These are phyloP conservation scores for Vinca minor DNA, from an alignment of 257 asterid genomes.

Conservation along the genomic window DNA sequence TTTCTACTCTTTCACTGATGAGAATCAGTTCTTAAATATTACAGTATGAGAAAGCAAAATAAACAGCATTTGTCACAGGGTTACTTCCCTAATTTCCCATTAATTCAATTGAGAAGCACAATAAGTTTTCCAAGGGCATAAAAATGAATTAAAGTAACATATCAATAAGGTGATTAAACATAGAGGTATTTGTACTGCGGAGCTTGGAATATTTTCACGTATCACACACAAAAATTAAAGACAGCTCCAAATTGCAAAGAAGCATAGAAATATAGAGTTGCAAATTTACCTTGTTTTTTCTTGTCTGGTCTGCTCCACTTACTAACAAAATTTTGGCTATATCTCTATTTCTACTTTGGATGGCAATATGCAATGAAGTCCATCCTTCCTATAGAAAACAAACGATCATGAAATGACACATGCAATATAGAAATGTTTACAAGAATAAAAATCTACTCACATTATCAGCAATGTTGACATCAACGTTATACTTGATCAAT, in stretches of 20 bases:
- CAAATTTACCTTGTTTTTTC: constrained; percentile 59
- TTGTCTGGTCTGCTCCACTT: constrained; percentile 75
- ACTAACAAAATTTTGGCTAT: constrained; percentile 60
- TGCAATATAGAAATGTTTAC: background rate
- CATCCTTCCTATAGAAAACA: constrained; percentile 64
- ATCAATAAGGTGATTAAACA: background rate
- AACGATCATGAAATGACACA: background rate
- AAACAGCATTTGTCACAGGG: background rate
- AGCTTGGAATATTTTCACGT: background rate
- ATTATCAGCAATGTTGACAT: constrained; percentile 71
- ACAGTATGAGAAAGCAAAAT: background rate
- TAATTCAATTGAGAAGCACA: background rate
- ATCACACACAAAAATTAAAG: background rate
- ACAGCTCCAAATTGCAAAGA: background rate
- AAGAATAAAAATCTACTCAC: constrained; percentile 38
- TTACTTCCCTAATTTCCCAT: background rate
- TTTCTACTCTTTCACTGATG: constrained; percentile 1
- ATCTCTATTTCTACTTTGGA: constrained; percentile 81
- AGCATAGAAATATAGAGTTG: background rate
- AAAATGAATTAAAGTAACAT: background rate
- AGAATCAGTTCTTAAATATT: background rate
- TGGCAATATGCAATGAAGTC: constrained; percentile 86
- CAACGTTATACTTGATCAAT: constrained; percentile 74
- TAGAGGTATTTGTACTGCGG: background rate
- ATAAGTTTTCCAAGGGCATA: background rate